Evolutionary conservation across 2,329 filamentous ascomycete genomes (phyloP).

Genomic region (Aspergillus sp.): DNA sequence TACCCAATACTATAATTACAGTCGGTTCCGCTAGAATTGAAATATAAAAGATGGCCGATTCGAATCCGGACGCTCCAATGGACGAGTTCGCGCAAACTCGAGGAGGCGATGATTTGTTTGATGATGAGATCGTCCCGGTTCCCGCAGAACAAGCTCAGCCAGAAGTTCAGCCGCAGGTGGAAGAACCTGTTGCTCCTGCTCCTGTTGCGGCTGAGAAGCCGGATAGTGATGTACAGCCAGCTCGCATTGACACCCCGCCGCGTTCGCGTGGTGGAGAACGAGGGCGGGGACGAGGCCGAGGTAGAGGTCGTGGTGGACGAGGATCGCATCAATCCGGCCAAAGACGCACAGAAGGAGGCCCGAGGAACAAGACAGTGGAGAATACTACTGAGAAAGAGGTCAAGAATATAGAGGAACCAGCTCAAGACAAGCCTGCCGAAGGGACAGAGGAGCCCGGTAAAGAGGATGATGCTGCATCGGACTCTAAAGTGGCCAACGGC

Average conservation of each 20-base stretch:
- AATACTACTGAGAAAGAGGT: constrained; percentile 8
- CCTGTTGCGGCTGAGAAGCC: neutral
- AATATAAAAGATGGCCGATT: constrained; percentile 1
- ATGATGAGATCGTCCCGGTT: constrained; percentile 47
- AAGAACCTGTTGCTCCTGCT: constrained; percentile 8
- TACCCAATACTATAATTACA: no score
- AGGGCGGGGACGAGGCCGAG: constrained; percentile 25
- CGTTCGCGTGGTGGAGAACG: constrained; percentile 25
- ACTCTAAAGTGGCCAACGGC: constrained; percentile 12
- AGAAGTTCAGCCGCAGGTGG: constrained; percentile 11
- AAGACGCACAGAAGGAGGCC: constrained; percentile 12
- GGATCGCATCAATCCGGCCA: constrained; percentile 12
- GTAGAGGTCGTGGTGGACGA: constrained; percentile 20
- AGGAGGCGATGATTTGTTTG: constrained; percentile 47
- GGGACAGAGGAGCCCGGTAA: constrained; percentile 5
- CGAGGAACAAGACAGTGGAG: constrained; percentile 12
- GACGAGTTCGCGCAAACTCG: constrained; percentile 48
- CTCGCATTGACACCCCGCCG: constrained; percentile 19
- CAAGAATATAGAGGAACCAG: constrained; percentile 11
- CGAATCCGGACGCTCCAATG: constrained; percentile 20
- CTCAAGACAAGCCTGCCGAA: constrained; percentile 5
- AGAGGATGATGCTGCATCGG: constrained; percentile 11
- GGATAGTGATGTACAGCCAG: constrained; percentile 10
- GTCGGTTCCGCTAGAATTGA: neutral
- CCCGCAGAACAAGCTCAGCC: constrained; percentile 23